phyloP scores from a whole-genome alignment of 768 basidiomycete genomes.

The Russula earlei region DNA sequence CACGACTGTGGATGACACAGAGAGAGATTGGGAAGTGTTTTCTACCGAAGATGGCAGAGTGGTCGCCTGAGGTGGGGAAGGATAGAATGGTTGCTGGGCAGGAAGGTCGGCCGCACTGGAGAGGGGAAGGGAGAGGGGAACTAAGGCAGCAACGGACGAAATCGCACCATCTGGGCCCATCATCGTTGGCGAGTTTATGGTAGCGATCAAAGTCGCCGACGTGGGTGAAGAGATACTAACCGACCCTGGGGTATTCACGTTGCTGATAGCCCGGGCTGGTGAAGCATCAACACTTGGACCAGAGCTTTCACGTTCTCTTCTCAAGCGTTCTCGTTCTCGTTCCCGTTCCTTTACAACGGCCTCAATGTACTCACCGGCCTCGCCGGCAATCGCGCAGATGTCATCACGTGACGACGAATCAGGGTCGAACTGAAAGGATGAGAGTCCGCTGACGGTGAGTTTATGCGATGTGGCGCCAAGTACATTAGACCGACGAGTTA shows the following conservation, averaged over 20 bases:
- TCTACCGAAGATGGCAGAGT: constrained; percentile 16
- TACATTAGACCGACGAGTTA: constrained; percentile 6
- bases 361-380: constrained; percentile 66
- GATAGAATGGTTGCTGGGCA: constrained; percentile 38
- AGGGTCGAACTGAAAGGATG: constrained; percentile 37
- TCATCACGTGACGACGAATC: constrained; percentile 28
- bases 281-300: constrained; percentile 12
- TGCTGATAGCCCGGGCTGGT: constrained; percentile 6
- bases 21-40: not conserved
- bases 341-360: constrained; percentile 69
- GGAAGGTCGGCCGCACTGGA: constrained; percentile 21
- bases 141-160: constrained; percentile 13
- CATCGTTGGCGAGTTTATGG: constrained; percentile 8
- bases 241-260: constrained; percentile 13
- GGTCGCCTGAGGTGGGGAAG: constrained; percentile 50
- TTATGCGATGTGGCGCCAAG: constrained; percentile 4
- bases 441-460: constrained; percentile 31
- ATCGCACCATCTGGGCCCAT: not conserved
- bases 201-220: constrained; percentile 11
- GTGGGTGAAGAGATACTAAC: constrained; percentile 5
- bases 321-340: constrained; percentile 63
- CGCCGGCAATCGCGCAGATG: constrained; percentile 44
- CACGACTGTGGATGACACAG: not conserved
- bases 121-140: constrained; percentile 20
- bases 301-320: constrained; percentile 50